These are phyloP conservation scores for Sordariomycetes sp. DNA, from an alignment of 2,329 filamentous ascomycete species.

Conservation along the genomic window DNA sequence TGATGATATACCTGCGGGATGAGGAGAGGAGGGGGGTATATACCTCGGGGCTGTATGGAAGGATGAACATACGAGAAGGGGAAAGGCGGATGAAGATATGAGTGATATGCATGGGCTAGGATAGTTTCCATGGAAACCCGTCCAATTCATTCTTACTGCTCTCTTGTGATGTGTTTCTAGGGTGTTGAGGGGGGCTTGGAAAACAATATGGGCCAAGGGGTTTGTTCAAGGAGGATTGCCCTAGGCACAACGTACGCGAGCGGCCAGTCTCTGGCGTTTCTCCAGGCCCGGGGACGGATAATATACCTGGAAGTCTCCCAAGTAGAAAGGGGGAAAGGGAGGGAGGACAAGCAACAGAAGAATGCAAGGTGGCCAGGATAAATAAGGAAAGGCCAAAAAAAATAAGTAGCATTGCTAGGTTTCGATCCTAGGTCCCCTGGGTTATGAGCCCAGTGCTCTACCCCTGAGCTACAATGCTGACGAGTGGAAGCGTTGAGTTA, in stretches of 20 bases:
- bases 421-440: slow-evolving; percentile 4
- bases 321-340: too few relatives aligned
- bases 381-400: slow-evolving; percentile 1
- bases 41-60: neutral
- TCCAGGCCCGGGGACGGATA: too few relatives aligned
- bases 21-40: neutral
- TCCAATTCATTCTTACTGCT: neutral
- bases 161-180: too few relatives aligned
- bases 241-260: too few relatives aligned
- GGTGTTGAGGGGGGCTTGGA: too few relatives aligned
- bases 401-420: slow-evolving; percentile 4
- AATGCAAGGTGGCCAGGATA: neutral
- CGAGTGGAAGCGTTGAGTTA: neutral
- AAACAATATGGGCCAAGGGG: too few relatives aligned
- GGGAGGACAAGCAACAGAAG: too few relatives aligned
- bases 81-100: neutral
- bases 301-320: too few relatives aligned
- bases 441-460: slow-evolving; percentile 5
- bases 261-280: too few relatives aligned
- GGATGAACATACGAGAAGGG: neutral
- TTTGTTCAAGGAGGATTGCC: too few relatives aligned
- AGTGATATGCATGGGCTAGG: neutral
- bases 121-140: neutral
- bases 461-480: slow-evolving; percentile 5
- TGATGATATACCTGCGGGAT: neutral